A percentile compares a stretch with the other conserved stretches of the same genome.
Conservation (phyloP, 306 rosid species). For the Canavalia gladiata region DNA sequence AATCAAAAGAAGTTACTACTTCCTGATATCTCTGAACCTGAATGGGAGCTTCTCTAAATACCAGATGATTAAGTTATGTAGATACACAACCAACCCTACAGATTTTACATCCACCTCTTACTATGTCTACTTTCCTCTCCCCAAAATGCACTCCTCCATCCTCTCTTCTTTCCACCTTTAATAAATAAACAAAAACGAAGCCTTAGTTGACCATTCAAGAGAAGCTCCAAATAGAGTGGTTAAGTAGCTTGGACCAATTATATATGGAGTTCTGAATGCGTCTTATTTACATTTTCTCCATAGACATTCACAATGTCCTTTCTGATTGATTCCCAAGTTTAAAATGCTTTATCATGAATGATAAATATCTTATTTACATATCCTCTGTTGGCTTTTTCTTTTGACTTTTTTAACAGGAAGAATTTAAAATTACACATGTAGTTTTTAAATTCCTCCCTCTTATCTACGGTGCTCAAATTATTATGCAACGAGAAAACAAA, state of each 20-base stretch:
- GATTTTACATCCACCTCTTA: constrained; percentile 33
- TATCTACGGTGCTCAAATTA: not conserved
- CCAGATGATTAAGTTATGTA: constrained; percentile 46
- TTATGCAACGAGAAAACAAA: not conserved
- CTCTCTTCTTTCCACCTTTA: not conserved
- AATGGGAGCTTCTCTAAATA: constrained; percentile 86
- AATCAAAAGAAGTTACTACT: constrained; percentile 42
- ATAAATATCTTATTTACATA: constrained; percentile 4
- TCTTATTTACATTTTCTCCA: constrained; percentile 14
- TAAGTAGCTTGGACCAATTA: not conserved
- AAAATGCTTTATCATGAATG: constrained; percentile 29
- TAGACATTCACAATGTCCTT: constrained; percentile 4
- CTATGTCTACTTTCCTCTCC: not conserved
- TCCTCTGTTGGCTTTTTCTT: not conserved
- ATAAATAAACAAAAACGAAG: constrained; percentile 1
- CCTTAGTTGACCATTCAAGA: constrained; percentile 21
- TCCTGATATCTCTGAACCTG: constrained; percentile 61
- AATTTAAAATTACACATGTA: not conserved
- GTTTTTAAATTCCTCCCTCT: not conserved
- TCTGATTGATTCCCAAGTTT: constrained; percentile 19
- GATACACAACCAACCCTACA: constrained; percentile 39
- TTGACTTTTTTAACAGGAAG: not conserved
- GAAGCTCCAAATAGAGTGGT: constrained; percentile 32
- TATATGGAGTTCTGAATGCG: not conserved
- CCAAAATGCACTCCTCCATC: not conserved